Percentiles rank a stretch among this genome's conserved stretches.
phyloP scores from a whole-genome alignment of 345 rosid genomes.

The Microcos paniculata region DNA sequence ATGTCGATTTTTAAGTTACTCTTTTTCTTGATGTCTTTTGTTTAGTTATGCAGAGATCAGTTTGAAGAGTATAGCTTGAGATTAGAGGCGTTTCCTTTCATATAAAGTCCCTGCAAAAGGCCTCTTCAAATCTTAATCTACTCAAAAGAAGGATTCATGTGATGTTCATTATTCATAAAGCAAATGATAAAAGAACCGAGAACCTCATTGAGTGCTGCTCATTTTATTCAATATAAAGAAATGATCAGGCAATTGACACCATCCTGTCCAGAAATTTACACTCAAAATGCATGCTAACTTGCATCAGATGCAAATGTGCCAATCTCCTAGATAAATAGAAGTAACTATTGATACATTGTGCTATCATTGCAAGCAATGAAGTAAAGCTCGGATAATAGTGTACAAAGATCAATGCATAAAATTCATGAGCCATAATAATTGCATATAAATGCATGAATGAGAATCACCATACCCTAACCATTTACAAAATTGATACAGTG shows the following conservation, averaged over 20 bases:
- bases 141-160: too few relatives aligned
- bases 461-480: slow-evolving; percentile 1
- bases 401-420: slow-evolving; percentile 1
- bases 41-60: too few relatives aligned
- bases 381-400: background rate
- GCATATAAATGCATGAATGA: background rate
- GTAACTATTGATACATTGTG: background rate
- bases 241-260: background rate
- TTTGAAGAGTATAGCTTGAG: too few relatives aligned
- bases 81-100: too few relatives aligned
- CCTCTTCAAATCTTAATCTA: too few relatives aligned
- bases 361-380: background rate
- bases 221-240: background rate
- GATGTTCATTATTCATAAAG: too few relatives aligned
- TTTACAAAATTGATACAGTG: slow-evolving; percentile 1
- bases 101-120: too few relatives aligned
- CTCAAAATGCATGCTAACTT: background rate
- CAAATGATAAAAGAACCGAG: too few relatives aligned
- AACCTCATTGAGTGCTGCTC: too few relatives aligned
- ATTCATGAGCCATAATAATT: background rate
- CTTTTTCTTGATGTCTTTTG: too few relatives aligned
- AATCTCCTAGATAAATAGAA: background rate
- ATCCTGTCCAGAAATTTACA: background rate
- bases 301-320: background rate
- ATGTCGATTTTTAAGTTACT: too few relatives aligned